Conservation (phyloP, 2,329 filamentous ascomycete species). For the Aspergillus piperis region DNA sequence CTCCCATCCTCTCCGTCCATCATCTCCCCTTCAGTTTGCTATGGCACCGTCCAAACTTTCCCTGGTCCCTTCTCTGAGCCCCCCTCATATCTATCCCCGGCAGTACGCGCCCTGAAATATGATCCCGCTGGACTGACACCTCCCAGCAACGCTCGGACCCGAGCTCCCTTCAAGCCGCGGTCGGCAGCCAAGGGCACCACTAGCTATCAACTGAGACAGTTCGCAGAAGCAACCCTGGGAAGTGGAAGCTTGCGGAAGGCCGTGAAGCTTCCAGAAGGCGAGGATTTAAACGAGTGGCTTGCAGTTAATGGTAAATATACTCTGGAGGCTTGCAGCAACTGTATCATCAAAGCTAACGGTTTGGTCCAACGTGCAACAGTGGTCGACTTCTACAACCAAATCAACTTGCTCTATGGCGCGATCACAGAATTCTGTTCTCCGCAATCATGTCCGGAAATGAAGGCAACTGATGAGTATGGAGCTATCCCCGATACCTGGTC, state of each 20-base stretch:
- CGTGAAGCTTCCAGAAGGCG: slow-evolving; percentile 93
- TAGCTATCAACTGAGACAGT: slow-evolving; percentile 93
- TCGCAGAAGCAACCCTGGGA: slow-evolving; percentile 94
- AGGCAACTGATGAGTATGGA: slow-evolving; percentile 93
- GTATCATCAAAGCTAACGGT: neutral
- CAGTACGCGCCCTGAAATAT: slow-evolving; percentile 39
- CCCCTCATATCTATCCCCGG: slow-evolving; percentile 40
- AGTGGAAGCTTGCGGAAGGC: slow-evolving; percentile 94
- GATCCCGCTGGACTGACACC: slow-evolving; percentile 43
- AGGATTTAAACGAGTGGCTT: slow-evolving; percentile 97
- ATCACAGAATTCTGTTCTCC: slow-evolving; percentile 99
- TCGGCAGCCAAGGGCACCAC: slow-evolving; percentile 81
- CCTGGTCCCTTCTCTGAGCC: slow-evolving; percentile 31
- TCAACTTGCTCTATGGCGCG: slow-evolving; percentile 96
- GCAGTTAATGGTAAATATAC: slow-evolving; percentile 82
- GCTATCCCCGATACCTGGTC: neutral
- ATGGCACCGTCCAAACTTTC: slow-evolving; percentile 35
- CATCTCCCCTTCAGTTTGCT: slow-evolving; percentile 31
- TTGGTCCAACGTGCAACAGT: slow-evolving; percentile 55
- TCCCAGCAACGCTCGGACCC: slow-evolving; percentile 77
- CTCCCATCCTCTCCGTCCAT: slow-evolving; percentile 23
- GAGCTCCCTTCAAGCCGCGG: slow-evolving; percentile 88
- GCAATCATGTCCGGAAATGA: slow-evolving; percentile 97
- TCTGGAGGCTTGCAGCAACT: neutral
- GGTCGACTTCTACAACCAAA: slow-evolving; percentile 99